Conservation (phyloP, 129 eudicot species). For the Escallonia herrerae region DNA sequence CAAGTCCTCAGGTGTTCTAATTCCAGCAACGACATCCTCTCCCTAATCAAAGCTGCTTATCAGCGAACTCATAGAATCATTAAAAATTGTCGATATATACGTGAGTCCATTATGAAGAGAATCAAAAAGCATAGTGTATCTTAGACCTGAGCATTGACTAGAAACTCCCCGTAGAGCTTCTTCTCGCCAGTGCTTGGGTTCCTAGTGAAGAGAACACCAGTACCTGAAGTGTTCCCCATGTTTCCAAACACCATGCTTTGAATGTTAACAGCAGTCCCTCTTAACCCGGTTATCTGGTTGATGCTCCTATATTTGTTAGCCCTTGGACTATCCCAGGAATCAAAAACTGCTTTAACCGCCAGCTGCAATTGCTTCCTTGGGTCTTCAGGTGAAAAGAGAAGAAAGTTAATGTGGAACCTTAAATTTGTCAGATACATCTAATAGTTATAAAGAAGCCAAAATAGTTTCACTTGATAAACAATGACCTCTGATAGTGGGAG, state of each 20-base stretch:
- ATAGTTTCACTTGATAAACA: background rate
- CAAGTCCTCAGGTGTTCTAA: constrained; percentile 93
- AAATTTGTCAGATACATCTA: no score
- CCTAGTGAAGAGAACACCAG: constrained; percentile 97
- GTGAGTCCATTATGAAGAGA: background rate
- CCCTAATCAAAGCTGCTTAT: constrained; percentile 54
- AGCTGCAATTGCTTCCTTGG: constrained; percentile 77
- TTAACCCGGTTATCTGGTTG: constrained; percentile 83
- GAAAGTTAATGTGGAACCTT: background rate
- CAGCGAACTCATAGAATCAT: constrained; percentile 17
- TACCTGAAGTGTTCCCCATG: constrained; percentile 98
- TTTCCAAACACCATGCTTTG: constrained; percentile 97
- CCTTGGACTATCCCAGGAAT: constrained; percentile 99
- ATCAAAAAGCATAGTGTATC: background rate
- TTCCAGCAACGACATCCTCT: constrained; percentile 99
- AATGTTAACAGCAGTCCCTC: constrained; percentile 96
- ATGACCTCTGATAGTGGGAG: background rate
- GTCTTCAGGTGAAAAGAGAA: constrained; percentile 32
- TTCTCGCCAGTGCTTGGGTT: constrained; percentile 97
- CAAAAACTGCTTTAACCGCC: constrained; percentile 88
- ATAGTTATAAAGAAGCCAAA: background rate
- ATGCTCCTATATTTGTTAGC: constrained; percentile 84
- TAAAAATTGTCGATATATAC: background rate
- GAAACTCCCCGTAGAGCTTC: constrained; percentile 94
- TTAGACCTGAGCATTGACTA: constrained; percentile 87